phyloP scores from a whole-genome alignment of 2,329 filamentous ascomycete genomes.

The Fusarium protoensiforme region DNA sequence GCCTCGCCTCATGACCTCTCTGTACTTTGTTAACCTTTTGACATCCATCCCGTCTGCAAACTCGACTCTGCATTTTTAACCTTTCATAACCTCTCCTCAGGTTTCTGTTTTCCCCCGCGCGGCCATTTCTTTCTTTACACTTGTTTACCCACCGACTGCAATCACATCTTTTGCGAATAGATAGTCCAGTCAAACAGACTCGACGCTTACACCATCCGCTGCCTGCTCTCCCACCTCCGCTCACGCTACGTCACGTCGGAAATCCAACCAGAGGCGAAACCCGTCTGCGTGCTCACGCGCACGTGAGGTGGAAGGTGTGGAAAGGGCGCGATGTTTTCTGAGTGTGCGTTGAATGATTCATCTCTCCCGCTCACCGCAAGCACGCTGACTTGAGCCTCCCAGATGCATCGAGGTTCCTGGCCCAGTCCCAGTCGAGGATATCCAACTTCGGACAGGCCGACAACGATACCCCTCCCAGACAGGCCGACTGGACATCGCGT shows the following conservation, averaged over 20 bases:
- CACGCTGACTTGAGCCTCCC: constrained; percentile 28
- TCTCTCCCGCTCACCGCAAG: background rate
- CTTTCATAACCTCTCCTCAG: constrained; percentile 15
- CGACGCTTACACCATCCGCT: constrained; percentile 30
- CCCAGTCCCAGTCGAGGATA: constrained; percentile 93
- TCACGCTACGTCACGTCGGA: constrained; percentile 38
- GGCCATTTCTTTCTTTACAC: background rate
- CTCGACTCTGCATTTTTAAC: constrained; percentile 23
- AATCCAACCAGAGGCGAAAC: constrained; percentile 16
- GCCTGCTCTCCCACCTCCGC: constrained; percentile 22
- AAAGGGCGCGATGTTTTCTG: constrained; percentile 67
- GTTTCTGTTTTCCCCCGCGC: constrained; percentile 8
- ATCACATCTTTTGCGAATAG: constrained; percentile 3
- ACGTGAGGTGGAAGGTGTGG: constrained; percentile 49
- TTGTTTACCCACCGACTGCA: background rate
- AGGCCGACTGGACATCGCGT: constrained; percentile 50
- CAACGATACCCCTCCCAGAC: constrained; percentile 44
- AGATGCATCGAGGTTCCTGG: constrained; percentile 98
- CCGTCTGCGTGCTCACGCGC: constrained; percentile 25
- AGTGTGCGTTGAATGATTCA: constrained; percentile 73
- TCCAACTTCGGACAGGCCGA: constrained; percentile 75
- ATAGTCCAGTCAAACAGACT: constrained; percentile 14
- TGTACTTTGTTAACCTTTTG: constrained; percentile 24
- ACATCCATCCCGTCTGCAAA: constrained; percentile 25
- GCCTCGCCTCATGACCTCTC: constrained; percentile 43